Conservation (phyloP, 352 stramenopile species). For the Phytophthora sp. region DNA sequence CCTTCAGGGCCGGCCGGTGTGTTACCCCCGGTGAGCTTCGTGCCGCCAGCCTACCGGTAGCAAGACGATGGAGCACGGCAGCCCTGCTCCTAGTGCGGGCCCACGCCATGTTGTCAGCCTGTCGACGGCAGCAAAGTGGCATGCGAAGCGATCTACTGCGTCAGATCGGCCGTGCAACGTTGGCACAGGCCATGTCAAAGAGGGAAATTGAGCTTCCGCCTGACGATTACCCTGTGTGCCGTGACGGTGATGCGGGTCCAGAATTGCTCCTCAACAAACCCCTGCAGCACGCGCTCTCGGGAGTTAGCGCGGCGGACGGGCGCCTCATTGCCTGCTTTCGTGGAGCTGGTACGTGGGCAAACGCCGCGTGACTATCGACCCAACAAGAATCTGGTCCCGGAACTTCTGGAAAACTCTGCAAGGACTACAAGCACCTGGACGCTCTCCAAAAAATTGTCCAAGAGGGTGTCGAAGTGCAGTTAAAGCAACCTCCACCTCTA, state of each 20-base stretch:
- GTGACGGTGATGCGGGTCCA: neutral
- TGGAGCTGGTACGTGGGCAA: conserved; percentile 15
- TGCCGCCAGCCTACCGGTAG: no score
- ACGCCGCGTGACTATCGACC: conserved; percentile 5
- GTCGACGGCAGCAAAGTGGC: no score
- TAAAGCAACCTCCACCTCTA: neutral
- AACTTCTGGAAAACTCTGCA: conserved; percentile 5
- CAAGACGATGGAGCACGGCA: no score
- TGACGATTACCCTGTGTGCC: neutral
- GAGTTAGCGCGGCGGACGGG: conserved; percentile 5
- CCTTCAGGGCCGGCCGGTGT: no score
- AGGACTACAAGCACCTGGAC: conserved; percentile 6
- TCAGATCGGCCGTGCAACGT: neutral
- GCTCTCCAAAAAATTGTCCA: neutral
- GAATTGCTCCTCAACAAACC: conserved; percentile 14
- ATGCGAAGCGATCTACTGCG: neutral
- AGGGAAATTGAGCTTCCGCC: neutral
- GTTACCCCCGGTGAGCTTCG: no score
- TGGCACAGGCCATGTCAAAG: neutral
- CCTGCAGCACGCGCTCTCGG: conserved; percentile 7
- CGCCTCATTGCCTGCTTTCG: conserved; percentile 2
- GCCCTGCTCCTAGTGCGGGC: no score
- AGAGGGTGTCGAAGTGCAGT: conserved; percentile 1
- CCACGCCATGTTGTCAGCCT: no score
- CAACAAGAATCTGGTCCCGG: conserved; percentile 14